Base-by-base conservation (phyloP, 495 filamentous ascomycete genomes). In the Daldinia grandis region DNA sequence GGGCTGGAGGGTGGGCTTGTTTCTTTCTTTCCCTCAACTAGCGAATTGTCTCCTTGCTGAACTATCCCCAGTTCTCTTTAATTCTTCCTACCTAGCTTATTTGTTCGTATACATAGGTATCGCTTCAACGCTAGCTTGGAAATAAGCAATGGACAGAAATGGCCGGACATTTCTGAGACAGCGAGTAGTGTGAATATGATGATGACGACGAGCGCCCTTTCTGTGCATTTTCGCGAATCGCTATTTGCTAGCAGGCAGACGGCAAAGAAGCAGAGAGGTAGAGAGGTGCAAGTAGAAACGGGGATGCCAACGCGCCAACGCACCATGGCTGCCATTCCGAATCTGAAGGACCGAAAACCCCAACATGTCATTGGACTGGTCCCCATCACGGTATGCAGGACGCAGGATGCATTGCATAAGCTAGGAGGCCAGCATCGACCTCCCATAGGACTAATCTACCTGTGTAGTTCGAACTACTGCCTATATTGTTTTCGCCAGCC, bases 171-270 rank as follows among this genome's bases (percentile, higher is more conserved):
- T 42, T 55, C 62, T 67, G 19, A 44, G 50, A 59, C 63, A 60
- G 53, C 33, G 58, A 62, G 53, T 37, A 62, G 28, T 35, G 53
- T 35, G 40, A 65, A 58, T 6, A 33, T 8, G 28, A 66, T 49
- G 64, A 68, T 59, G 61, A 73, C 55, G 60, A 69, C 67, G 66
- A 40, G 65, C 57, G 56, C 24, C 70, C 56, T 49, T 66, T 62
- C 54, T 50, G 57, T 63, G 62, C 27, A 33, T 42, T 25, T 27
- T 50, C 24, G 30, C 49, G 58, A 53, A 50, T 69, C 66, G 17
- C 58, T 57, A 73, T 66, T 73, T 57, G 71, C 71, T 62, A 40
- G 57, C 35, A 66, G 54, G 58, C 53, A 64, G 58, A 59, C 50
- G 51, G 66, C 40, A 65, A 49, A 60, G 63, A 47, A 47, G 8